Evolutionary conservation across 2,329 filamentous ascomycete species (phyloP).

Genomic region (Fusarium stilboides): DNA sequence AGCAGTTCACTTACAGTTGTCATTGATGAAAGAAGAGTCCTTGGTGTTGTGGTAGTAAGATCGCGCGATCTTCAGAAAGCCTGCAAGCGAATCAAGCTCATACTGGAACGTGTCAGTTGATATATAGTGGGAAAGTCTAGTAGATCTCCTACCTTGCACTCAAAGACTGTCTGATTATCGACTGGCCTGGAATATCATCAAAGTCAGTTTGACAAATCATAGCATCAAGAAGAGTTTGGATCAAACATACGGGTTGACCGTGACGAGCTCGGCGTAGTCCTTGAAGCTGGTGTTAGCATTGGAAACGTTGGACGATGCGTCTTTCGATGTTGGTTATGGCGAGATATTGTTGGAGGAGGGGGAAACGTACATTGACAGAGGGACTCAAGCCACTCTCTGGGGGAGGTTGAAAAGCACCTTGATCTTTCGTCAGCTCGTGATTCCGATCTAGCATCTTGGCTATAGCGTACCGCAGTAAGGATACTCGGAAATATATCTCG

Average conservation of each 20-base stretch:
- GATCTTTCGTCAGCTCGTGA: background rate
- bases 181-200: constrained; percentile 5
- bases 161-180: constrained; percentile 26
- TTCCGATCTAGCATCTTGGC: too few species aligned
- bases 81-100: constrained; percentile 30
- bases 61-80: constrained; percentile 29
- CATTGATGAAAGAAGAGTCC: constrained; percentile 21
- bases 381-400: constrained; percentile 27
- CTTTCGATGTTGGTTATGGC: too few species aligned
- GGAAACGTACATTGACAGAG: constrained; percentile 19
- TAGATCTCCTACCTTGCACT: constrained; percentile 13
- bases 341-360: background rate
- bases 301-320: too few species aligned
- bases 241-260: constrained; percentile 6
- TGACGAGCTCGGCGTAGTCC: constrained; percentile 28
- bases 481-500: constrained; percentile 26
- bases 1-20: constrained; percentile 6
- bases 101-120: background rate
- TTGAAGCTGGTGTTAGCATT: background rate
- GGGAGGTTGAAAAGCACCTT: constrained; percentile 27
- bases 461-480: constrained; percentile 22
- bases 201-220: background rate
- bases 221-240: fast-evolving
- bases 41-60: constrained; percentile 29
- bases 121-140: fast-evolving